phyloP scores from a whole-genome alignment of 2,329 filamentous ascomycete genomes.

The Colletotrichum tropicale region DNA sequence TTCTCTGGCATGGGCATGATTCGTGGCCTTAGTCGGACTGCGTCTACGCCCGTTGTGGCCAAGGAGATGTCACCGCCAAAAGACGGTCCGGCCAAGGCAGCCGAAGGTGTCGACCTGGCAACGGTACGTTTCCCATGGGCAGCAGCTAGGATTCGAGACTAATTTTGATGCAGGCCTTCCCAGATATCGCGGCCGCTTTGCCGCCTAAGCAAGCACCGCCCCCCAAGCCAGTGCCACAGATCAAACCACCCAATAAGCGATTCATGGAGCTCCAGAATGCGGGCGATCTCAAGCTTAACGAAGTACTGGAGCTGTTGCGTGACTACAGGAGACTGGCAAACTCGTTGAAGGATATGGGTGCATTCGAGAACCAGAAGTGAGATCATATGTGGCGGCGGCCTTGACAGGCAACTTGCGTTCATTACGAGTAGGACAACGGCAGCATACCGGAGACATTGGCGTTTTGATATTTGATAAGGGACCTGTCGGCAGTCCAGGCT shows the following conservation, averaged over 20 bases:
- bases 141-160: background rate
- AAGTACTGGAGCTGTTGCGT: constrained; percentile 72
- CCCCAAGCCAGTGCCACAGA: constrained; percentile 61
- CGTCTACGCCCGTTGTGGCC: constrained; percentile 42
- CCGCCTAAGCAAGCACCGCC: constrained; percentile 60
- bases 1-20: constrained; percentile 77
- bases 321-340: constrained; percentile 77
- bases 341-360: constrained; percentile 66
- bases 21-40: constrained; percentile 72
- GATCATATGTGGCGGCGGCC: background rate
- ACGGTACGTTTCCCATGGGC: constrained; percentile 49
- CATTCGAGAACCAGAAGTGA: constrained; percentile 53
- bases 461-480: background rate
- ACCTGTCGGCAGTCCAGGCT: background rate
- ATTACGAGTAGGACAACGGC: background rate
- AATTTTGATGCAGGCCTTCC: constrained; percentile 54
- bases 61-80: constrained; percentile 20
- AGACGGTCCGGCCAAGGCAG: constrained; percentile 33
- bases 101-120: constrained; percentile 61
- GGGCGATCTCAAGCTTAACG: constrained; percentile 73
- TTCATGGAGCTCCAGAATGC: constrained; percentile 77
- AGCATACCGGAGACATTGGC: constrained; percentile 13
- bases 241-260: constrained; percentile 71
- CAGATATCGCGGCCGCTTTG: constrained; percentile 59
- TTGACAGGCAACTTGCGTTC: background rate